Evolutionary conservation across 108 stramenopile genomes (phyloP).

Genomic region (Epipyxis sp.): DNA sequence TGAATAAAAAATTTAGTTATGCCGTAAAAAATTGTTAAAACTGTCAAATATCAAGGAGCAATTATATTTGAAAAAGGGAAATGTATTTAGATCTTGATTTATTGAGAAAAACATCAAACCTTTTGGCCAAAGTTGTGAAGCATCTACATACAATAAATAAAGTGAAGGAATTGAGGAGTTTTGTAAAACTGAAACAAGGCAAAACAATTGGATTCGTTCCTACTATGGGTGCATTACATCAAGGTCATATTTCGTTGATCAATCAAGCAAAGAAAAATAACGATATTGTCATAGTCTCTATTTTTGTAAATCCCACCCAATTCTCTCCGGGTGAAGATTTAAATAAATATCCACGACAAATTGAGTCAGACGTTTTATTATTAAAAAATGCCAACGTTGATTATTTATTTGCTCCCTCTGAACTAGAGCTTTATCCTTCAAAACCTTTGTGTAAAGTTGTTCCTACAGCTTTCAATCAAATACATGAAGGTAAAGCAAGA

Average conservation of each 20-base stretch:
- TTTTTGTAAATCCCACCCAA: conserved; percentile 97
- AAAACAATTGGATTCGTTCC: conserved; percentile 73
- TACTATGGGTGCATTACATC: conserved; percentile 98
- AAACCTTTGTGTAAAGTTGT: conserved; percentile 41
- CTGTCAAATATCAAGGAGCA: too few relatives aligned
- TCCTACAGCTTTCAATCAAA: conserved; percentile 69
- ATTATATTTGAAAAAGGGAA: too few relatives aligned
- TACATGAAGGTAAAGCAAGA: conserved; percentile 70
- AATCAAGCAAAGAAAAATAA: conserved; percentile 68
- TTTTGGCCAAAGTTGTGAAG: too few relatives aligned
- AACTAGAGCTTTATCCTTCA: conserved; percentile 45
- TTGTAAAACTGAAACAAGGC: neutral
- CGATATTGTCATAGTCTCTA: conserved; percentile 77
- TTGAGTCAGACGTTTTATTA: conserved; percentile 70
- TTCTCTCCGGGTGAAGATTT: conserved; percentile 90
- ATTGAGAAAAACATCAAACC: too few relatives aligned
- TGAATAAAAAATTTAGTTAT: too few relatives aligned
- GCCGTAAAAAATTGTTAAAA: too few relatives aligned
- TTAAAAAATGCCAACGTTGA: conserved; percentile 51
- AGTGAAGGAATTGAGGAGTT: neutral
- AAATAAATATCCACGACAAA: conserved; percentile 84
- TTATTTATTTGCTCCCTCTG: conserved; percentile 46
- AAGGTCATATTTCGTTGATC: conserved; percentile 67
- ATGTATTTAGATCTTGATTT: too few relatives aligned
- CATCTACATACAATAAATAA: neutral